phyloP scores from a whole-genome alignment of 2,329 filamentous ascomycete species.

The Neophaeococcomyces mojaviensis region DNA sequence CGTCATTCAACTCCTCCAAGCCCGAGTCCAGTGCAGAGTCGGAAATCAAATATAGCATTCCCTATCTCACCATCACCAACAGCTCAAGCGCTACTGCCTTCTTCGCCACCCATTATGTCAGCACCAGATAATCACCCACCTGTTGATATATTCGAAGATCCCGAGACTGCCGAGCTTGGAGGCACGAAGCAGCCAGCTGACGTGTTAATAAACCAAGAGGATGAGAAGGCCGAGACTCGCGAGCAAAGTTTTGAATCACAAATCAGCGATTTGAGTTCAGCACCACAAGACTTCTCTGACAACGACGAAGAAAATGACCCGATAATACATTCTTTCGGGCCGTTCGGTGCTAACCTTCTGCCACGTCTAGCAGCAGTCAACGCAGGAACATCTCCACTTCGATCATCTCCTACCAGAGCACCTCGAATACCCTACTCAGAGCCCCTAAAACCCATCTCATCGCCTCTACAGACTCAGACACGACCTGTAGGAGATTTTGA shows the following conservation, averaged over 20 bases:
- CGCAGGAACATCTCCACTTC: conserved; percentile 53
- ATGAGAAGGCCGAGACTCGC: not conserved
- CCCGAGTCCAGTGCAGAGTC: conserved; percentile 49
- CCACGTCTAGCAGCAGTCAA: conserved; percentile 71
- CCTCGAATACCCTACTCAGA: conserved; percentile 28
- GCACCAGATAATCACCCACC: conserved; percentile 16
- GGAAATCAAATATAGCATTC: conserved; percentile 54
- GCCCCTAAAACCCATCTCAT: conserved; percentile 29
- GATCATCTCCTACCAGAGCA: conserved; percentile 16
- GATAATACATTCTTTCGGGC: conserved; percentile 83
- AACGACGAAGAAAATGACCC: conserved; percentile 93
- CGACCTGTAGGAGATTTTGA: conserved; percentile 31
- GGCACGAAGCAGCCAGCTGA: conserved; percentile 9
- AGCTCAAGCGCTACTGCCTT: conserved; percentile 38
- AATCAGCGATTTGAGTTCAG: conserved; percentile 9
- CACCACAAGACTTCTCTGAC: conserved; percentile 59
- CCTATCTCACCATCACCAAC: conserved; percentile 67
- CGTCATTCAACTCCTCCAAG: conserved; percentile 27
- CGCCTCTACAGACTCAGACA: conserved; percentile 28
- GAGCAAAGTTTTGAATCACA: conserved; percentile 26
- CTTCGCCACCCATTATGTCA: conserved; percentile 28
- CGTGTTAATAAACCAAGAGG: conserved; percentile 25
- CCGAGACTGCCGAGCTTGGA: conserved; percentile 21
- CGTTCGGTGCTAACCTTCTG: conserved; percentile 80
- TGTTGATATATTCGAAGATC: conserved; percentile 66